Evolutionary conservation across 1,284 basidiomycete genomes (phyloP).

Genomic region (Microstroma glucosiphilum): DNA sequence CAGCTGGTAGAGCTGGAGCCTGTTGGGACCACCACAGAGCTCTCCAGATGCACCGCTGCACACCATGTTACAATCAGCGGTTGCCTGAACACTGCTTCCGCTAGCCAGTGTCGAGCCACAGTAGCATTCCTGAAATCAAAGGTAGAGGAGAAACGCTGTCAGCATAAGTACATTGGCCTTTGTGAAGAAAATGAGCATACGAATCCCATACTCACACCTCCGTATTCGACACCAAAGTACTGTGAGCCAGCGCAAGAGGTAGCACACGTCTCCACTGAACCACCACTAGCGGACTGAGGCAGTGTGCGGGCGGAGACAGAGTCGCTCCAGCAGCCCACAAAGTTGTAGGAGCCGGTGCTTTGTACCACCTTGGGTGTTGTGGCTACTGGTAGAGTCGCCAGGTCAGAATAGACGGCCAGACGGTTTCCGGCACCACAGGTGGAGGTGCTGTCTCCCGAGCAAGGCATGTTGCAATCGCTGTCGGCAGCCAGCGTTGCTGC

Average conservation of each 20-base stretch:
- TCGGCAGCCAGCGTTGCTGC: conserved; percentile 53
- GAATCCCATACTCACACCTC: too few relatives aligned
- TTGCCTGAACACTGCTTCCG: neutral
- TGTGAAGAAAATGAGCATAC: too few relatives aligned
- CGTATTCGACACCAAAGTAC: conserved; percentile 59
- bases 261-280: conserved; percentile 62
- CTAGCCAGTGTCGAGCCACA: conserved; percentile 18
- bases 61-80: conserved; percentile 12
- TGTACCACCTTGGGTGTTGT: too few relatives aligned
- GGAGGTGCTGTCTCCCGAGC: conserved; percentile 40
- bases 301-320: neutral
- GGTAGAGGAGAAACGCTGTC: too few relatives aligned
- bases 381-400: too few relatives aligned
- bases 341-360: neutral
- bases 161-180: too few relatives aligned
- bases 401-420: conserved; percentile 34
- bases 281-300: conserved; percentile 40
- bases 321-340: conserved; percentile 1
- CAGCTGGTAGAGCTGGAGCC: conserved; percentile 55
- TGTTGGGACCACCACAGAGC: conserved; percentile 16
- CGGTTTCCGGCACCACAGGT: conserved; percentile 47
- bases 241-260: conserved; percentile 62
- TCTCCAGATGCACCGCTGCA: conserved; percentile 12
- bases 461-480: conserved; percentile 37
- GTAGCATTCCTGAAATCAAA: too few relatives aligned